Evolutionary conservation across 257 asterid genomes (phyloP), one percentile per base, ranked within the genome.

Genomic region (Craterostigma plantagineum): DNA sequence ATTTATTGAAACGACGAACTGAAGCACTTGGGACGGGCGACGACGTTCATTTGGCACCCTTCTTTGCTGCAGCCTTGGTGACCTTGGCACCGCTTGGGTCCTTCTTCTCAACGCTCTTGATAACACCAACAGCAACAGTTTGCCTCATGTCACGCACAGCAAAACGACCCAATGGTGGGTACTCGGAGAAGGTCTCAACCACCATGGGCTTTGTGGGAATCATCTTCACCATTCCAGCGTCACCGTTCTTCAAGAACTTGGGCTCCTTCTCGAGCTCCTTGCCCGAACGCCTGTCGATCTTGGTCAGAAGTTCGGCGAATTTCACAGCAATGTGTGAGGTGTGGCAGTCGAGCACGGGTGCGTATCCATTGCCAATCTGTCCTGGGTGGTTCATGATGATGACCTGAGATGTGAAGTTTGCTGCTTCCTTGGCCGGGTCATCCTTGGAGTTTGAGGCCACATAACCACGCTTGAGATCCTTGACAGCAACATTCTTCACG

Each of bases 301-400:
- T 72, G 41, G 76, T 64, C 49, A 67, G 38, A 9, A 75, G 59
- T 39, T 75, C 85, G 14, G 68, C 64, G 34, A 75, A 75, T 68
- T 75, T 75, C 10, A 67, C 80, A 12, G 79, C 76, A 52, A 75
- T 75, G 66, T 75, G 85, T 34, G 74, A 75, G 16, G 80, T 75
- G 80, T 70, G 79, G 38, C 72, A 70, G 14, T 75, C 79, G 0
- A 70, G 79, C 48, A 70, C 84, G 8, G 84, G 84, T 1, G 84
- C 81, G 58, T 75, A 75, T 9, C 86, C 81, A 0, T 71, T 66
- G 38, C 78, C 81, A 16, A 75, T 75, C 67, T 75, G 80, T 0
- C 85, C 85, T 0, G 85, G 85, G 46, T 75, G 85, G 68, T 75
- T 75, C 85, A 75, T 75, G 68, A 71, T 75, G 57, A 75, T 75